Evolutionary conservation across 2,329 filamentous ascomycete genomes (phyloP), one percentile per base, ranked within the genome.

Genomic region (Cadophora sp.): DNA sequence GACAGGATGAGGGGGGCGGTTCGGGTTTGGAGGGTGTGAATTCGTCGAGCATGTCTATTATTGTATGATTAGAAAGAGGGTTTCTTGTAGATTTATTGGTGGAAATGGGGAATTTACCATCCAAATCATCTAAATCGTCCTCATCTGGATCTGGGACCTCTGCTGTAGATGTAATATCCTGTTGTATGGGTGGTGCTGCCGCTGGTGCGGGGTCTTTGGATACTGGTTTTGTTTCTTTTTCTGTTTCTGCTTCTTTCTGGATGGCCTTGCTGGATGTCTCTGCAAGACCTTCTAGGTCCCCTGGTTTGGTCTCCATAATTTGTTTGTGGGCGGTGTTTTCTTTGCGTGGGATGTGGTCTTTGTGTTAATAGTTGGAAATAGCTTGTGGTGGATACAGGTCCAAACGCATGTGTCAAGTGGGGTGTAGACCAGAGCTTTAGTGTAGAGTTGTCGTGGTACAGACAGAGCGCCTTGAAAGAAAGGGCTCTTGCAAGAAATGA

Each of bases 81-180:
- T 20, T 22, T 22, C 3, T 1, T 30, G 1, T 6, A 5, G 39
- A 14, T 24, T 14, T 24, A 41, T 43, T 41, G 22, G 5, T 33
- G n/a, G 36, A 27, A 20, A 16, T 41, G 22, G 22, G 20, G 16
- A 11, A 4, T 16, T 0, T 79, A 93, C 92, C 93, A 80, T 99
- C 96, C 53, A 99, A 83, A 75, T 98, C 96, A 76, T 97, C 92
- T 22, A 96, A 82, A 73, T 96, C 92, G 79, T 96, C 96, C 79
- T 97, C 94, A 72, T 98, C 95, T 7, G 94, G 95, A 75, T 97
- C 95, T 22, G 94, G 90, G 18, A 91, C 89, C 72, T 91, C 86
- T 24, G 85, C 86, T 24, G 78, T 73, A 63, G 59, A 53, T 59
- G 63, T 33, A 48, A 59, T 64, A 41, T 62, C 61, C 33, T 66